Evolutionary conservation across 1,284 basidiomycete species (phyloP), one percentile per base, ranked within the genome.

Genomic region (Cutaneotrichosporon cutaneum): DNA sequence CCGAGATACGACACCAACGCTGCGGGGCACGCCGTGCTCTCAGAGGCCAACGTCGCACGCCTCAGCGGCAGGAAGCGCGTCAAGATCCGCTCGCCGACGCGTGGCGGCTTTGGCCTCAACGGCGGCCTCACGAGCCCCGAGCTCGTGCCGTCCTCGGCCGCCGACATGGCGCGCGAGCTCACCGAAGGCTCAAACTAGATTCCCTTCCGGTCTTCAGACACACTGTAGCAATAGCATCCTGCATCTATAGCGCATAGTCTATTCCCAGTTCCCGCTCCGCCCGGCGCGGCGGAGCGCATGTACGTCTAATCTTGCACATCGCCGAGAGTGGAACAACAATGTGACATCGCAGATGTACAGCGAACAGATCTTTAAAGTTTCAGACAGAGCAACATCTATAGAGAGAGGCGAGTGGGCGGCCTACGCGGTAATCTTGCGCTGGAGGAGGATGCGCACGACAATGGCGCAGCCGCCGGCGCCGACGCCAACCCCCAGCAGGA

Each of bases 401-500:
- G 36, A 39, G n/a, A n/a, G n/a, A n/a, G n/a, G n/a, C n/a, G n/a
- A 30, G 30, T 9, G 30, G 30, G 30, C 30, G 9, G 9, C 8
- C 18, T 42, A 42, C 3, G 39, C 39, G 2, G 39, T 18, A n/a
- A 42, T 42, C 39, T 42, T 42, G 51, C 51, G 51, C n/a, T 54
- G 52, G 11, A 58, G 30, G 35, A 63, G 50, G 16, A 59, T 22
- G 2, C 62, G 48, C 22, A 61, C 57, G 9, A 62, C 56, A 14
- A 66, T 59, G 1, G 61, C 64, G 16, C 59, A 54, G 9, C 63
- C 59, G 11, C 56, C 57, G 14, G 58, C 59, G 2, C 64, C 64
- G 11, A 63, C 64, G 21, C 64, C 64, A 26, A 66, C 50, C 14
- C 64, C 64, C 48, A 60, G 52, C 30, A 66, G 58, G 59, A 66